A percentile compares a stretch with the other conserved stretches of the same genome.
Conservation (phyloP, 2,329 filamentous ascomycete species). For the Paecilomyces variotii region DNA sequence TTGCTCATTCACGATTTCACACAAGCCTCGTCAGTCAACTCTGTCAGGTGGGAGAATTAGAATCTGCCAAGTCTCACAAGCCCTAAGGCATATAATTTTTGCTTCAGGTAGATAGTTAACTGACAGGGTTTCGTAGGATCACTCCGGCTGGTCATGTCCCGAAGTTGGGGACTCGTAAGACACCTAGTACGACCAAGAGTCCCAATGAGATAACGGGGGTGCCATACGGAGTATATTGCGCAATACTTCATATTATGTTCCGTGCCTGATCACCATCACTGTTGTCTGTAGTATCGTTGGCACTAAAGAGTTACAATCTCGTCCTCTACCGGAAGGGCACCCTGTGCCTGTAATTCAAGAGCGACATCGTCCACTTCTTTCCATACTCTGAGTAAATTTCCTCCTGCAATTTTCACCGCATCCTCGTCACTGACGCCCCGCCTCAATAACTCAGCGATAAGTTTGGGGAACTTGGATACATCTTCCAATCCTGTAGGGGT, state of each 20-base stretch:
- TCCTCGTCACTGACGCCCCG: conserved; percentile 68
- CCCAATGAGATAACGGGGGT: too few relatives aligned
- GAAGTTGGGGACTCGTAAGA: conserved; percentile 9
- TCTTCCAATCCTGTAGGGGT: conserved; percentile 73
- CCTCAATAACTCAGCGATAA: conserved; percentile 66
- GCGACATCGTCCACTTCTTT: conserved; percentile 67
- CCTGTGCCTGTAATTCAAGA: conserved; percentile 52
- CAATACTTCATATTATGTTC: background rate
- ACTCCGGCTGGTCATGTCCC: too few relatives aligned
- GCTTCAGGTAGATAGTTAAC: background rate
- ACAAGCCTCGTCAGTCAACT: too few relatives aligned
- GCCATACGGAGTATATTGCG: background rate
- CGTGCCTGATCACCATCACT: background rate
- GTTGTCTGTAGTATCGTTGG: background rate
- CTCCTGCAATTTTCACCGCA: conserved; percentile 65
- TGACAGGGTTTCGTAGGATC: background rate
- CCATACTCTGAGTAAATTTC: conserved; percentile 81
- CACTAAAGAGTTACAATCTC: conserved; percentile 14
- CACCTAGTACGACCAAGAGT: background rate
- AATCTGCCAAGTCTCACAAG: too few relatives aligned
- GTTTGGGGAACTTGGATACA: conserved; percentile 70
- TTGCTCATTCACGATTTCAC: too few relatives aligned
- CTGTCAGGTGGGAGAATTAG: too few relatives aligned
- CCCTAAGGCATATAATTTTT: too few relatives aligned
- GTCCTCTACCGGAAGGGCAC: conserved; percentile 41